Evolutionary conservation across 768 basidiomycete species (phyloP).

Genomic region (Nidularia pulvinata): DNA sequence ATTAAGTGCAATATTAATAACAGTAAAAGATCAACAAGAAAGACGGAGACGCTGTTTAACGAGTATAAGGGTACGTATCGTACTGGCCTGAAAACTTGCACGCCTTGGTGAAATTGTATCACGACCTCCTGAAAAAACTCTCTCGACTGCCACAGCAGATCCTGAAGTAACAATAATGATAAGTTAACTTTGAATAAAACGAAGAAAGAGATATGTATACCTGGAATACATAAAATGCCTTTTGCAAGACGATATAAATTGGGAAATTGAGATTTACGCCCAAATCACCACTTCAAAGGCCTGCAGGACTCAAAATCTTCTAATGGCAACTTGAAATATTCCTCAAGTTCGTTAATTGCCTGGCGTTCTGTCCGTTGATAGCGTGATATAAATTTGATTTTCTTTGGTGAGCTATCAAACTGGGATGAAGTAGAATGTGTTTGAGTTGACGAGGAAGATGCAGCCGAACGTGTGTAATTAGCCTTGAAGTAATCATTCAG

Average conservation of each 20-base stretch:
- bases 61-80: slow-evolving; percentile 24
- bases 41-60: slow-evolving; percentile 12
- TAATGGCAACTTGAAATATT: slow-evolving; percentile 14
- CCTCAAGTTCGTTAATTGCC: slow-evolving; percentile 19
- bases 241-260: slow-evolving; percentile 17
- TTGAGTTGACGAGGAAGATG: not conserved
- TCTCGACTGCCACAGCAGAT: slow-evolving; percentile 29
- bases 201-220: slow-evolving; percentile 17
- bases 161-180: slow-evolving; percentile 10
- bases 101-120: slow-evolving; percentile 26
- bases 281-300: slow-evolving; percentile 27
- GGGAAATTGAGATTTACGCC: slow-evolving; percentile 16
- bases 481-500: not conserved
- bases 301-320: slow-evolving; percentile 20
- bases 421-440: not conserved
- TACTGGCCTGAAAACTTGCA: slow-evolving; percentile 22
- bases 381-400: too few species aligned
- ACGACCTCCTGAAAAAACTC: slow-evolving; percentile 25
- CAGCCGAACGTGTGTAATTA: not conserved
- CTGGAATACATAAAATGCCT: slow-evolving; percentile 25
- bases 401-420: too few species aligned
- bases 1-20: too few species aligned
- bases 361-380: too few species aligned
- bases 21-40: too few species aligned
- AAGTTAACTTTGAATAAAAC: not conserved